Evolutionary conservation across 2,329 filamentous ascomycete species (phyloP).

Genomic region (Claviceps sp.): DNA sequence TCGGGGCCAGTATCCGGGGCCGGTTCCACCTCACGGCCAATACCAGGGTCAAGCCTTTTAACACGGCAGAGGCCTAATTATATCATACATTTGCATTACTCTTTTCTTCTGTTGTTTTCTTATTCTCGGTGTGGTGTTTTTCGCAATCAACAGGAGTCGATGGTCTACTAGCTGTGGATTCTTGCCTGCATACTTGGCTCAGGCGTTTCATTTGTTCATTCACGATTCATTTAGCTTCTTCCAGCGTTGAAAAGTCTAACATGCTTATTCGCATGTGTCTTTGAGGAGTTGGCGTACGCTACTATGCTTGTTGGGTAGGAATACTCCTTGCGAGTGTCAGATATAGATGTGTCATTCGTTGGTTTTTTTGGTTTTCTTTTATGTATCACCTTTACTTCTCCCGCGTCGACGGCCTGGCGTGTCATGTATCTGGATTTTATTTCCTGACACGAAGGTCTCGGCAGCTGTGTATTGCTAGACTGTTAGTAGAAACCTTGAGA

Average conservation of each 20-base stretch:
- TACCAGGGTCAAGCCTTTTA: conserved; percentile 26
- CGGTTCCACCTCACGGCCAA: conserved; percentile 13
- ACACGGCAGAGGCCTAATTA: not conserved
- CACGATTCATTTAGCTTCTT: not conserved
- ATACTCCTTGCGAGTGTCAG: not conserved
- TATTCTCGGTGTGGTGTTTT: not conserved
- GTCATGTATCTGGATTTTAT: too few species aligned
- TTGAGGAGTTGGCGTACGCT: conserved; percentile 1
- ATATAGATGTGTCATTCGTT: not conserved
- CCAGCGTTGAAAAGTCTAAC: not conserved
- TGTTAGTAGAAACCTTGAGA: too few species aligned
- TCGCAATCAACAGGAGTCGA: not conserved
- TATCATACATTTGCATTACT: not conserved
- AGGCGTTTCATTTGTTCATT: conserved; percentile 4
- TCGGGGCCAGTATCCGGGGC: conserved; percentile 17
- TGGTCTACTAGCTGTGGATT: not conserved
- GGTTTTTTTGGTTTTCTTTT: not conserved
- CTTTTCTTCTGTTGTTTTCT: not conserved
- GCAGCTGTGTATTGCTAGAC: too few species aligned
- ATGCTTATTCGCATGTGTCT: not conserved
- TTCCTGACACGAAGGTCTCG: too few species aligned
- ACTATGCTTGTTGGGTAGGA: not conserved
- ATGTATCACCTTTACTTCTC: too few species aligned
- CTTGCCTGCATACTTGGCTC: conserved; percentile 3
- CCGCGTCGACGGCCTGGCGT: too few species aligned